Conservation (phyloP, 2,329 filamentous ascomycete species). For the Fusarium tuaranense region DNA sequence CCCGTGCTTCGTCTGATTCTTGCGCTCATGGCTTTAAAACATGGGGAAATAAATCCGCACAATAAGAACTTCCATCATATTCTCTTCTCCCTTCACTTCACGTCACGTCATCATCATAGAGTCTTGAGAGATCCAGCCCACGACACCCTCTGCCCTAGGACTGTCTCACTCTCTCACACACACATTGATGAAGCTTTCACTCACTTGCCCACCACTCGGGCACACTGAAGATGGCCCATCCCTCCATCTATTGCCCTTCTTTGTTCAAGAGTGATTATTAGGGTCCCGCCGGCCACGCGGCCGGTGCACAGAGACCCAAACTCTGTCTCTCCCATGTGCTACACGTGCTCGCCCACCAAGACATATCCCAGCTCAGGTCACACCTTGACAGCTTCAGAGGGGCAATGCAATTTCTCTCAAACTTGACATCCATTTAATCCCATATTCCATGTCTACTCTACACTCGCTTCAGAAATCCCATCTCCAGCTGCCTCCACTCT, state of each 20-base stretch:
- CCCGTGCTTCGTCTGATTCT: neutral
- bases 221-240: neutral
- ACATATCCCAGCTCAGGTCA: conserved; percentile 4
- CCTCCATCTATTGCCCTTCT: neutral
- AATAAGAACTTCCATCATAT: conserved; percentile 11
- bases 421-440: neutral
- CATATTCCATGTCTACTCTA: neutral
- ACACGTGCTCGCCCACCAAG: neutral
- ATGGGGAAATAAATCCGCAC: neutral
- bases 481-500: neutral
- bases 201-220: neutral
- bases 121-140: conserved; percentile 2
- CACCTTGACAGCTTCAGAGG: neutral
- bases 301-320: conserved; percentile 11
- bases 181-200: neutral
- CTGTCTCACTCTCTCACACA: conserved; percentile 24
- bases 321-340: conserved; percentile 1
- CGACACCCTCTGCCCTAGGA: conserved; percentile 19
- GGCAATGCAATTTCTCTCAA: neutral
- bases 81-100: neutral
- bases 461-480: neutral
- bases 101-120: neutral
- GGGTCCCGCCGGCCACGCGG: conserved; percentile 15
- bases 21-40: neutral
- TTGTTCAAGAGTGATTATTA: neutral